A percentile compares a stretch with the other conserved stretches of the same genome.
phyloP scores from a whole-genome alignment of 768 basidiomycete species.

The Hypsizygus marmoreus region DNA sequence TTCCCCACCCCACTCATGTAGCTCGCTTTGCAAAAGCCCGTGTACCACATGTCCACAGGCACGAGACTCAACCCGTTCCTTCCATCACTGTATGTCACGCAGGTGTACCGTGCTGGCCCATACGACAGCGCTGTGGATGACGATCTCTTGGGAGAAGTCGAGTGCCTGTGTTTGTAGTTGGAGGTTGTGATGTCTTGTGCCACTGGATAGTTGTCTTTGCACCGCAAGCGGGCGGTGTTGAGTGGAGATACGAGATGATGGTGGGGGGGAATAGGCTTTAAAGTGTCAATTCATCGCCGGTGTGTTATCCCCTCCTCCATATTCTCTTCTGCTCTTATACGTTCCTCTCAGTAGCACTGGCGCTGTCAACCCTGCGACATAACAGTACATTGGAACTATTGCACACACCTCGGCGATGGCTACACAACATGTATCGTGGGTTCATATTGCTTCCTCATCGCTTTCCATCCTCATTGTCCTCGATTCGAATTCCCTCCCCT shows the following conservation, averaged over 20 bases:
- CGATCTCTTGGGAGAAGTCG: conserved; percentile 39
- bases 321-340: not conserved
- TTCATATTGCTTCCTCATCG: too few relatives aligned
- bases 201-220: conserved; percentile 36
- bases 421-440: too few relatives aligned
- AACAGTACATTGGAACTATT: too few relatives aligned
- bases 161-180: conserved; percentile 23
- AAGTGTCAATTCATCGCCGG: conserved; percentile 32
- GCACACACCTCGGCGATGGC: too few relatives aligned
- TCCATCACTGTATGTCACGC: conserved; percentile 45
- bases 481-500: too few relatives aligned
- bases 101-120: conserved; percentile 30
- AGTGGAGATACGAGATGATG: conserved; percentile 38
- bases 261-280: conserved; percentile 40
- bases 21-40: conserved; percentile 18
- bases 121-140: conserved; percentile 29
- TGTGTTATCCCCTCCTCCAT: conserved; percentile 16
- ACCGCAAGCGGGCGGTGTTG: conserved; percentile 42
- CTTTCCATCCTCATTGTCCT: too few relatives aligned
- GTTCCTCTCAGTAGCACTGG: conserved; percentile 38
- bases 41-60: conserved; percentile 43
- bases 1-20: conserved; percentile 25
- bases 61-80: conserved; percentile 50
- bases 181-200: not conserved
- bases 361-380: too few relatives aligned